Percentiles rank a stretch among this genome's conserved stretches.
These are phyloP conservation scores for Coemansia sp. DNA, from an alignment of 192 early-diverging fungal species.

Conservation along the genomic window DNA sequence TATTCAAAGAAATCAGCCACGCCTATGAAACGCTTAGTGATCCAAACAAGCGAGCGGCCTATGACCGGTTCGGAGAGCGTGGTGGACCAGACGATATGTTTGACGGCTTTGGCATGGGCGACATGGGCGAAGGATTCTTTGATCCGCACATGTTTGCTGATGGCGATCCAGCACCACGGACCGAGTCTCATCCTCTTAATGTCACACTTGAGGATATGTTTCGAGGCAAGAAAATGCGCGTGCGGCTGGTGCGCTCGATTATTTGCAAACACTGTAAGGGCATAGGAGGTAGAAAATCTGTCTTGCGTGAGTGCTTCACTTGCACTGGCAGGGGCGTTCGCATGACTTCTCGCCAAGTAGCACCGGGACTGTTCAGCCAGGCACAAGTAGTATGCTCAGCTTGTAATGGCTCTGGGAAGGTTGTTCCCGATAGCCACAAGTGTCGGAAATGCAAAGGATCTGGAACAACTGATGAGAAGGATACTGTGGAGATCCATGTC, in stretches of 20 bases:
- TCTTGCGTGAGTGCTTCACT: slow-evolving; percentile 43
- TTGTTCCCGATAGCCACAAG: slow-evolving; percentile 80
- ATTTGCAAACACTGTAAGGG: slow-evolving; percentile 50
- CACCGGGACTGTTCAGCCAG: slow-evolving; percentile 56
- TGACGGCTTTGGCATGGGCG: slow-evolving; percentile 22
- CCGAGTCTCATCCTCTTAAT: slow-evolving; percentile 49
- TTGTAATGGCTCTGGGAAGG: slow-evolving; percentile 76
- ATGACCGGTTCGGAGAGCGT: slow-evolving; percentile 69
- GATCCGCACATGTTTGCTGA: slow-evolving; percentile 23
- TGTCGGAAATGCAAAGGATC: slow-evolving; percentile 94
- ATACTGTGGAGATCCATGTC: slow-evolving; percentile 87
- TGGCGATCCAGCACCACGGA: background rate
- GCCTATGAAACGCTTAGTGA: slow-evolving; percentile 81
- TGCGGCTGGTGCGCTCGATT: slow-evolving; percentile 51
- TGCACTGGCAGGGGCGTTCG: slow-evolving; percentile 35
- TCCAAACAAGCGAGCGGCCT: slow-evolving; percentile 61
- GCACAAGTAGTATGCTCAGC: slow-evolving; percentile 70
- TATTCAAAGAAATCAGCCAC: slow-evolving; percentile 82
- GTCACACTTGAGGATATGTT: slow-evolving; percentile 73
- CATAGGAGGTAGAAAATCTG: slow-evolving; percentile 36
- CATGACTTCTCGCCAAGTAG: slow-evolving; percentile 32
- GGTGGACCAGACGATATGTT: slow-evolving; percentile 42
- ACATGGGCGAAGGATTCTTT: slow-evolving; percentile 25
- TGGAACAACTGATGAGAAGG: slow-evolving; percentile 82
- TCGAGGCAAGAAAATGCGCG: slow-evolving; percentile 69